Evolutionary conservation across 2,329 filamentous ascomycete genomes (phyloP), one percentile per base, ranked within the genome.

Genomic region (Penicillium frequentans): DNA sequence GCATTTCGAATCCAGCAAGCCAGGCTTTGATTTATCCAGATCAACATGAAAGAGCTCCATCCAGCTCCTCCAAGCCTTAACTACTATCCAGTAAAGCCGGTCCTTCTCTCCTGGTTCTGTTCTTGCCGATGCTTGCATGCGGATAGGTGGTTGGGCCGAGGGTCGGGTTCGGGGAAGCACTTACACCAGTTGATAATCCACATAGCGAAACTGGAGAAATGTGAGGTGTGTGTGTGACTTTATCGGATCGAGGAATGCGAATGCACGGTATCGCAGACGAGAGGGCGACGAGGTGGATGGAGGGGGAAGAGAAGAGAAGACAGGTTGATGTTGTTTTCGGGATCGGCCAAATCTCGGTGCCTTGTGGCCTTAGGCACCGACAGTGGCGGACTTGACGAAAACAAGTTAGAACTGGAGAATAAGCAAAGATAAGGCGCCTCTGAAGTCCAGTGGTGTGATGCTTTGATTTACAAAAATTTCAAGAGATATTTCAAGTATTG

Each of bases 121-220:
- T 46, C 26, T 44, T 46, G 44, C 21, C 44, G 54, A 27, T 55
- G 52, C 47, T 31, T 48, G 51, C 35, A 47, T 49, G 45, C 42
- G 31, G 55, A 45, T 35, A 46, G 42, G 53, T 45, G 59, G 55
- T 24, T 57, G 37, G 52, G 52, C 52, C 52, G 43, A 52, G 43
- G 45, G 46, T 55, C 53, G 55, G 55, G 53, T 37, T 52, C 31
- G 54, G 54, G 46, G 47, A 27, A 33, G 51, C 52, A 78, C 81
- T 68, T 91, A 96, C 91, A 96, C 91, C 92, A 96, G 85, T 93
- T 92, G 75, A 96, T 80, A 77, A 96, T 90, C 91, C 91, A 96
- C 92, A 96, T 96, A 64, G 72, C 63, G 67, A 53, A 57, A 54
- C 49, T 53, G 39, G 56, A 48, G 37, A 52, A 42, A 52, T 42